A percentile compares a stretch with the other conserved stretches of the same genome.
These are phyloP conservation scores for Monosporascus sp. DNA, from an alignment of 2,329 filamentous ascomycete species.

Conservation along the genomic window DNA sequence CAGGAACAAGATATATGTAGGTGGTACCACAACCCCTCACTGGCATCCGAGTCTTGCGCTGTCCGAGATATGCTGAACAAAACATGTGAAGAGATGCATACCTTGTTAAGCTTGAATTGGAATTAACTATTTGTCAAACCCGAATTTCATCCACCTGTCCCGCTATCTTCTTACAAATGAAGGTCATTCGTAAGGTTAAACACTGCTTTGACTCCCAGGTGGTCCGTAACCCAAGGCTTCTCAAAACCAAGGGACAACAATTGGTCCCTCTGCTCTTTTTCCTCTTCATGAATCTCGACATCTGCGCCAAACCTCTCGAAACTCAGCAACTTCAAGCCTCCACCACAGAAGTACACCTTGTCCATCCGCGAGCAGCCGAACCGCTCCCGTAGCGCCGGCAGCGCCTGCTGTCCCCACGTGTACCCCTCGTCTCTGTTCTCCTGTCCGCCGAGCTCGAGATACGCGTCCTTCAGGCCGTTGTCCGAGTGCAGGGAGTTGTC, in stretches of 20 bases:
- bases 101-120: too few relatives aligned
- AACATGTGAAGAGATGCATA: too few relatives aligned
- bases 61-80: too few relatives aligned
- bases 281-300: slow-evolving; percentile 28
- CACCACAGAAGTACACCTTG: slow-evolving; percentile 39
- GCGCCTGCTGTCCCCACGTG: slow-evolving; percentile 51
- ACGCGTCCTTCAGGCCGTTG: slow-evolving; percentile 44
- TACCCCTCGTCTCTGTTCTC: slow-evolving; percentile 43
- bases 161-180: too few relatives aligned
- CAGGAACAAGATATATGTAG: too few relatives aligned
- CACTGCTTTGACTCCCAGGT: slow-evolving; percentile 36
- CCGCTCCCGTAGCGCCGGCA: slow-evolving; percentile 28
- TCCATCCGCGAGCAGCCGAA: slow-evolving; percentile 49
- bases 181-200: slow-evolving; percentile 10
- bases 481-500: slow-evolving; percentile 40
- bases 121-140: too few relatives aligned
- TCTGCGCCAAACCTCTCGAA: slow-evolving; percentile 42
- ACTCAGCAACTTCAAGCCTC: slow-evolving; percentile 11
- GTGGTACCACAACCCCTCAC: too few relatives aligned
- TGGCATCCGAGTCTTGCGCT: too few relatives aligned
- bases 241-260: slow-evolving; percentile 25
- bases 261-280: slow-evolving; percentile 21
- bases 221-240: slow-evolving; percentile 43
- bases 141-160: too few relatives aligned
- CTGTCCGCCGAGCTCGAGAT: slow-evolving; percentile 43